A percentile compares a stretch with the other conserved stretches of the same genome.
Evolutionary conservation across 2,329 filamentous ascomycete genomes (phyloP).

Genomic region (Cladophialophora exuberans): DNA sequence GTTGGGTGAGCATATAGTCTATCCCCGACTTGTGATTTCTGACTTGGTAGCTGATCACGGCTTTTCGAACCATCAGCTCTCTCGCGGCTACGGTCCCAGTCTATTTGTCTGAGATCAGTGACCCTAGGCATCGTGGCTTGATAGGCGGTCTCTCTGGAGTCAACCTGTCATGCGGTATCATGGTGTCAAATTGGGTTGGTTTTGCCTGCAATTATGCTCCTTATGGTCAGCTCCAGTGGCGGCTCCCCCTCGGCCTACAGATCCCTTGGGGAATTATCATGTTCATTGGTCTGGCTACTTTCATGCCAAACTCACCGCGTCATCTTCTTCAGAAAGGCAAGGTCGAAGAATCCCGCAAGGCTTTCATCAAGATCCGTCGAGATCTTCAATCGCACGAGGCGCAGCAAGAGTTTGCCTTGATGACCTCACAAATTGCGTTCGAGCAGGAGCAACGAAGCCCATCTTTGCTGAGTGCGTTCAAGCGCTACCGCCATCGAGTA

Average conservation of each 20-base stretch:
- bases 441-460: constrained; percentile 65
- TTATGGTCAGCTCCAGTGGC: constrained; percentile 69
- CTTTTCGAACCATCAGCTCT: neutral
- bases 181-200: constrained; percentile 73
- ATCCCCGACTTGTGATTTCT: neutral
- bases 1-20: constrained; percentile 79
- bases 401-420: constrained; percentile 77
- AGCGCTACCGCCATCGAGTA: constrained; percentile 66
- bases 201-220: constrained; percentile 69
- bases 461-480: constrained; percentile 59
- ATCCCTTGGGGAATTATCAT: constrained; percentile 81
- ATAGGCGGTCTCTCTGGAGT: constrained; percentile 84
- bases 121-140: constrained; percentile 69
- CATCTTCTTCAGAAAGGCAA: constrained; percentile 79
- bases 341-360: constrained; percentile 64
- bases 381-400: constrained; percentile 77
- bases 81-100: constrained; percentile 26
- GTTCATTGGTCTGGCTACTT: constrained; percentile 64
- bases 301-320: constrained; percentile 83
- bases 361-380: constrained; percentile 71
- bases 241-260: constrained; percentile 79
- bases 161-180: constrained; percentile 76
- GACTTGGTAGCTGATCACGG: constrained; percentile 1
- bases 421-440: constrained; percentile 86
- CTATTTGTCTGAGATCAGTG: constrained; percentile 41